Conservation (phyloP, 192 early-diverging fungal genomes). For the Gorgonomyces haynaldii region DNA sequence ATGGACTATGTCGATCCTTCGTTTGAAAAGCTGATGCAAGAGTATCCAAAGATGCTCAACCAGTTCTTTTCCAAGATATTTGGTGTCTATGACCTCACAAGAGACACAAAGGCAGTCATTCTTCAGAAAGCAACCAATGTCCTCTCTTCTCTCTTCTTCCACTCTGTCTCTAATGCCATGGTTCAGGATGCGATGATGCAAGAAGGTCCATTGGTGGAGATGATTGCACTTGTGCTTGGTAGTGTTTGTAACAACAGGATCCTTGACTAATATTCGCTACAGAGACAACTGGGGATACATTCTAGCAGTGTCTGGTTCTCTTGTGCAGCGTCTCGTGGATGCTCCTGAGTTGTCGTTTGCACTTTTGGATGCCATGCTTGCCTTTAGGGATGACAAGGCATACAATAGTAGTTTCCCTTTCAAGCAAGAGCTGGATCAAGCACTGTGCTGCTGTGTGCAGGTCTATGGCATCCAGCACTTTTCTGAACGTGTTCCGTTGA, state of each 20-base stretch:
- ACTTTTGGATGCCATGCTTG: slow-evolving; percentile 50
- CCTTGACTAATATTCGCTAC: slow-evolving; percentile 56
- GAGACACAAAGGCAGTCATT: slow-evolving; percentile 22
- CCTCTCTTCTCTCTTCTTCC: slow-evolving; percentile 52
- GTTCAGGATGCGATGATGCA: slow-evolving; percentile 45
- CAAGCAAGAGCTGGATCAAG: slow-evolving; percentile 75
- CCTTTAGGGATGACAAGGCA: slow-evolving; percentile 61
- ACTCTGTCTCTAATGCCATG: slow-evolving; percentile 67
- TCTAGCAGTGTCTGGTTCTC: slow-evolving; percentile 56
- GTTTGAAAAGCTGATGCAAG: slow-evolving; percentile 14
- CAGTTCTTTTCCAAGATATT: slow-evolving; percentile 24
- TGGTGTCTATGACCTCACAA: slow-evolving; percentile 11
- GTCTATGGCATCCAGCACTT: slow-evolving; percentile 72
- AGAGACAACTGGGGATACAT: slow-evolving; percentile 77
- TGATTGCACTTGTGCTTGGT: slow-evolving; percentile 18
- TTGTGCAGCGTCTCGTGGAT: slow-evolving; percentile 62
- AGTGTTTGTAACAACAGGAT: no score
- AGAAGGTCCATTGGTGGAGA: slow-evolving; percentile 27
- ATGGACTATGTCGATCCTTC: slow-evolving; percentile 10
- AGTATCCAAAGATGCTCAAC: slow-evolving; percentile 25
- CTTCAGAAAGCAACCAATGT: slow-evolving; percentile 53
- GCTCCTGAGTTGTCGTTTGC: slow-evolving; percentile 48
- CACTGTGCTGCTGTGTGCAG: slow-evolving; percentile 65
- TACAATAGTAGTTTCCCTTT: slow-evolving; percentile 59
- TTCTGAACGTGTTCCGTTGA: slow-evolving; percentile 63